Evolutionary conservation across 148 eudicot genomes (phyloP).

Genomic region (Chenopodium suecicum): DNA sequence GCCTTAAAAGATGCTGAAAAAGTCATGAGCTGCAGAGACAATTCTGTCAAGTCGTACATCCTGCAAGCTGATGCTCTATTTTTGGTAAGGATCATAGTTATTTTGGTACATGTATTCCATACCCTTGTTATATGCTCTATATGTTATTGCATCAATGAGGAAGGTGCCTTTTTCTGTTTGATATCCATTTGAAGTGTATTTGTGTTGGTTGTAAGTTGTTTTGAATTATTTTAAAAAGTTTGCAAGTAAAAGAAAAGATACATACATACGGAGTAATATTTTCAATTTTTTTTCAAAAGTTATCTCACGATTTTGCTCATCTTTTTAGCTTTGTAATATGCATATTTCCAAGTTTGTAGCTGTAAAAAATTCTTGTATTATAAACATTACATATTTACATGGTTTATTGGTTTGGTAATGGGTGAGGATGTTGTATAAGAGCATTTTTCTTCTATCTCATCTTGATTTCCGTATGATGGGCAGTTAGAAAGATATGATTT

Average conservation of each 20-base stretch:
- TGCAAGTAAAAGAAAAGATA: neutral
- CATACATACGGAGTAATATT: too few species aligned
- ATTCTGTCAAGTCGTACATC: slow-evolving; percentile 49
- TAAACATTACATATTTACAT: slow-evolving; percentile 1
- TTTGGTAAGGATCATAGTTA: slow-evolving; percentile 51
- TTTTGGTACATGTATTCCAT: neutral
- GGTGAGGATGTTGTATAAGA: neutral
- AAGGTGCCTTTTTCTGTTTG: neutral
- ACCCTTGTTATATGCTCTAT: neutral
- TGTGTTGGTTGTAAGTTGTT: neutral
- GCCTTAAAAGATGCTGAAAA: slow-evolving; percentile 95
- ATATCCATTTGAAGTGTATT: neutral
- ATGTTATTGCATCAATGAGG: neutral
- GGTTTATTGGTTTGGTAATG: neutral
- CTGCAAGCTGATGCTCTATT: slow-evolving; percentile 77
- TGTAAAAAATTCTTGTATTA: neutral
- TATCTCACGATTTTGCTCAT: neutral
- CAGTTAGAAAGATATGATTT: slow-evolving; percentile 85
- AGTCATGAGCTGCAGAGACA: slow-evolving; percentile 47
- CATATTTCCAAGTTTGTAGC: neutral
- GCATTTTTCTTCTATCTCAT: slow-evolving; percentile 8
- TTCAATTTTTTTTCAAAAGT: too few species aligned
- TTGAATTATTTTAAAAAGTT: neutral
- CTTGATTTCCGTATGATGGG: slow-evolving; percentile 24
- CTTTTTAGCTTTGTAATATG: neutral